Evolutionary conservation across 495 filamentous ascomycete genomes (phyloP), one percentile per base, ranked within the genome.

Genomic region (Immersiella caudata): DNA sequence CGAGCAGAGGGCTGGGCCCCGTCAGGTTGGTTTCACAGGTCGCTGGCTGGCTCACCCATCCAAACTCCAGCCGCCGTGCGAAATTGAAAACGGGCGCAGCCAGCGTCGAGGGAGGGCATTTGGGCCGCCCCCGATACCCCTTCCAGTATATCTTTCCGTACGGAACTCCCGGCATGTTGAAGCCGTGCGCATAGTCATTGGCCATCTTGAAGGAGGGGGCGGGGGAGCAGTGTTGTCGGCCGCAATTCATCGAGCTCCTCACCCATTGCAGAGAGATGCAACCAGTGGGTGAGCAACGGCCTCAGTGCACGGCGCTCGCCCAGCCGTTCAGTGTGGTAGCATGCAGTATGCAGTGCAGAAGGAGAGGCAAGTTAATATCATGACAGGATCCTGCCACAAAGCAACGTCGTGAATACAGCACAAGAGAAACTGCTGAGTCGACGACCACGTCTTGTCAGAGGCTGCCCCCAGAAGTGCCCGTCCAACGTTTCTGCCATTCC

Each of bases 61-160:
- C 8, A 8, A 2, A 55, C 22, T n/a, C 56, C 25, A 33, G 56
- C 56, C 22, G 63, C 35, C 52, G 27, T 14, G 20, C 18, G 6
- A 25, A n/a, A 62, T 62, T 62, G 60, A 62, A 24, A 49, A 49
- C 36, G 36, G 60, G 56, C 56, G 56, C 56, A 59, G 56, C 56
- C 26, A 8, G 22, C 26, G 8, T 26, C 11, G 40, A 52, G 20
- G n/a, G n/a, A 21, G n/a, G 54, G 54, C 20, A 26, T 57, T n/a
- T 57, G 54, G 54, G 56, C 56, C 33, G 25, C 26, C 56, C 6
- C 8, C 25, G n/a, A 9, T 46, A 46, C 11, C 6, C 52, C 7
- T 22, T 22, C 1, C 52, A 22, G 52, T 12, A 6, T 18, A 46
- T 33, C 29, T 33, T 33, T 33, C 29, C 29, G 8, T 33, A 33